phyloP scores from a whole-genome alignment of 306 rosid species.

The Glycine tomentella region DNA sequence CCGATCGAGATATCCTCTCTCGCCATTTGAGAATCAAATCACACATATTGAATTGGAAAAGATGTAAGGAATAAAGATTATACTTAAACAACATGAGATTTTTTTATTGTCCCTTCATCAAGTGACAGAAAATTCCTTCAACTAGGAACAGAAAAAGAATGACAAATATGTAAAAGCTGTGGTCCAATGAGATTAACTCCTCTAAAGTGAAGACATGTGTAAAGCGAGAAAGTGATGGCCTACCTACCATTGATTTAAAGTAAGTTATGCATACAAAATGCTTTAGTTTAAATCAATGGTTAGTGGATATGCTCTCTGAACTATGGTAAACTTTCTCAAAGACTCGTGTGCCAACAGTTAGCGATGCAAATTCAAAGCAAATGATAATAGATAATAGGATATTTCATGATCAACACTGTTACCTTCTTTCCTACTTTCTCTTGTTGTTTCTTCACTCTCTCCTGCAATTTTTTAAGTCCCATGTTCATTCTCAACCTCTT shows the following conservation, averaged over 20 bases:
- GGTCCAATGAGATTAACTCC: constrained; percentile 9
- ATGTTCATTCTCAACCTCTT: constrained; percentile 90
- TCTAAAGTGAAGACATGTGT: neutral
- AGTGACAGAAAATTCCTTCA: neutral
- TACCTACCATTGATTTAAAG: neutral
- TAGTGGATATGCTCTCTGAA: neutral
- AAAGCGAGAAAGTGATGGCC: neutral
- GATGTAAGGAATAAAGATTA: neutral
- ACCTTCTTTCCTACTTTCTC: constrained; percentile 92
- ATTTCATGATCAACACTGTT: constrained; percentile 18
- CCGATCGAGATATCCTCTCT: neutral
- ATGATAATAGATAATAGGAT: constrained; percentile 21
- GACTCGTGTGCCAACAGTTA: constrained; percentile 11
- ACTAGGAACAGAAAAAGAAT: too few relatives aligned
- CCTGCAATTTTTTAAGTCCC: constrained; percentile 83
- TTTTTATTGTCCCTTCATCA: neutral
- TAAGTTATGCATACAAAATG: neutral
- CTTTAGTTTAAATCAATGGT: neutral
- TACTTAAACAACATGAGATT: neutral
- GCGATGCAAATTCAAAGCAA: constrained; percentile 11
- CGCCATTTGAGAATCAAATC: neutral
- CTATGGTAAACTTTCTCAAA: constrained; percentile 7
- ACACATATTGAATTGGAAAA: constrained; percentile 1
- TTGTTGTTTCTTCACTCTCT: constrained; percentile 93
- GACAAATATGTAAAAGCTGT: constrained; percentile 1